These are phyloP conservation scores for Cronartium quercuum DNA, from an alignment of 1,284 basidiomycete genomes.

Conservation along the genomic window DNA sequence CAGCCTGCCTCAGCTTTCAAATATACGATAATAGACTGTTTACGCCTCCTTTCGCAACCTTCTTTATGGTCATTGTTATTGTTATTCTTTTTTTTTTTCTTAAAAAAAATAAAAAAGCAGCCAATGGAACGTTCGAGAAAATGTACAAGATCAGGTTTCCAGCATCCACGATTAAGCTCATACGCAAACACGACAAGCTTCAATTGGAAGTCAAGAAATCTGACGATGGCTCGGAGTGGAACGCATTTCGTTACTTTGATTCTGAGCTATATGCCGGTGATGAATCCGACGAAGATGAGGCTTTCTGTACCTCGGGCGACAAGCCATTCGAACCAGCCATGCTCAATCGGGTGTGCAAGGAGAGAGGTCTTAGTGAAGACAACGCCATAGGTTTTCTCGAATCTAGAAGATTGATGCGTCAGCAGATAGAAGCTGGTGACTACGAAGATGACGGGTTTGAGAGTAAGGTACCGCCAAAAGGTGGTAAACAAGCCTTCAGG, in stretches of 20 bases:
- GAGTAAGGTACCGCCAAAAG: conserved; percentile 38
- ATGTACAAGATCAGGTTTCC: conserved; percentile 35
- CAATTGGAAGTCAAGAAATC: conserved; percentile 22
- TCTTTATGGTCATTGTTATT: not conserved
- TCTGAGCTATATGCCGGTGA: conserved; percentile 29
- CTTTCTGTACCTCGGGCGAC: not conserved
- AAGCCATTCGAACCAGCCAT: conserved; percentile 1
- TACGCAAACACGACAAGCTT: conserved; percentile 26
- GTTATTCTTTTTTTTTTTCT: not conserved
- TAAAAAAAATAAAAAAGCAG: not conserved
- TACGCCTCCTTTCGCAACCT: too few relatives aligned
- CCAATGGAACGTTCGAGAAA: not conserved
- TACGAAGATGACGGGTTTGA: conserved; percentile 39
- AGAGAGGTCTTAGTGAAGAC: conserved; percentile 1
- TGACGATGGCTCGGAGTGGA: conserved; percentile 34
- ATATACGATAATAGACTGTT: not conserved
- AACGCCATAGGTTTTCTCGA: conserved; percentile 11
- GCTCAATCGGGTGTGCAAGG: not conserved
- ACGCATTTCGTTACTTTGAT: conserved; percentile 23
- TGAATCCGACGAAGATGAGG: conserved; percentile 33
- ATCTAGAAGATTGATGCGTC: conserved; percentile 15
- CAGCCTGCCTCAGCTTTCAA: not conserved
- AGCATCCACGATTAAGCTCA: conserved; percentile 28
- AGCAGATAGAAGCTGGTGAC: conserved; percentile 33
- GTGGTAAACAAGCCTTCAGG: conserved; percentile 37